Evolutionary conservation across 1,139 yeast species (phyloP).

Genomic region (Magnusiomyces sp.): DNA sequence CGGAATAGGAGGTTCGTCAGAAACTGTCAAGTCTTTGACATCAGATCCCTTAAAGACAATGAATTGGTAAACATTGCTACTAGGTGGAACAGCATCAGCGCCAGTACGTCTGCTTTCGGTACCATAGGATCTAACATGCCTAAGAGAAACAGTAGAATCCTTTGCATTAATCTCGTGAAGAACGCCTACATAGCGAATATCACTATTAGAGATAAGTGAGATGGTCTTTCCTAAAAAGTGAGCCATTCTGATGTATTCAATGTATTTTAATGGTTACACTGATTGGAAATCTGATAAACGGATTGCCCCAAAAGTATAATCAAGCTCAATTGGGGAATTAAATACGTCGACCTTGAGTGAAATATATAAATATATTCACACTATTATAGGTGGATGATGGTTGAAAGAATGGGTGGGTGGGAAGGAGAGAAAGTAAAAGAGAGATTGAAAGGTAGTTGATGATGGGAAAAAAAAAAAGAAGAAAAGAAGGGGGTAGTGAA

Average conservation of each 20-base stretch:
- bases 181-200: conserved; percentile 80
- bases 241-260: no score
- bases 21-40: conserved; percentile 79
- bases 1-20: conserved; percentile 49
- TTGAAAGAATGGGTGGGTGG: neutral
- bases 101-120: conserved; percentile 86
- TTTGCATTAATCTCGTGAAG: conserved; percentile 84
- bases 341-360: no score
- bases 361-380: no score
- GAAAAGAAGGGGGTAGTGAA: conserved; percentile 1
- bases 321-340: no score
- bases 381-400: no score
- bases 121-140: conserved; percentile 77
- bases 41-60: conserved; percentile 90
- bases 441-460: neutral
- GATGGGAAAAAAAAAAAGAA: neutral
- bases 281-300: no score
- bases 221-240: conserved; percentile 90
- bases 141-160: conserved; percentile 82
- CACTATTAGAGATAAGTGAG: conserved; percentile 79
- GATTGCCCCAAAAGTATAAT: no score
- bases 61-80: conserved; percentile 62
- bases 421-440: neutral
- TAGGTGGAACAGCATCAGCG: conserved; percentile 64
- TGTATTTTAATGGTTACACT: no score